Evolutionary conservation across 2,329 filamentous ascomycete species (phyloP), one percentile per base, ranked within the genome.

Genomic region (Trematosphaeria pertusa): DNA sequence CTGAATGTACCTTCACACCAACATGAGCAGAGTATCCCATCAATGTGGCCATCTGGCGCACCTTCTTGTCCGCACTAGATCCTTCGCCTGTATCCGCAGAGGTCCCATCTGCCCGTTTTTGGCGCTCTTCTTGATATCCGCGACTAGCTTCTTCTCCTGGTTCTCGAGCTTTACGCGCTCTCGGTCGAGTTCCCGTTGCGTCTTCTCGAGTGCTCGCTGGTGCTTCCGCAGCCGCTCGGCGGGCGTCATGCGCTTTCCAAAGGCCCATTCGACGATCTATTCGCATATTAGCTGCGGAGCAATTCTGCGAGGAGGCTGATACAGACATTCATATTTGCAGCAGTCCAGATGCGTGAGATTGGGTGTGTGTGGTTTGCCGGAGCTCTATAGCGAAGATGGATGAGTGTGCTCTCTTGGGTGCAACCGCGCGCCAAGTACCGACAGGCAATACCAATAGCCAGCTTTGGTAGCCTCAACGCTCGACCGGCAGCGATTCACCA

Each of bases 91-190:
- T 70, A 99, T 96, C 78, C 96, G 96, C 74, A 93, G 91, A 11
- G 94, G 92, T n/a, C 92, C 93, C 83, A 97, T 94, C 77, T 99
- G 93, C 4, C 91, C 91, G 79, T 94, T 96, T 78, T 99, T 96
- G 43, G 94, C 94, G 66, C 89, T 96, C 78, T 96, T 95, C 80
- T 96, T 97, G 78, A 99, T 99, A 69, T 97, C 93, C 56, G 87
- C 82, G 43, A 97, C 87, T 43, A 99, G 81, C 67, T 96, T 96
- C 85, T 97, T 97, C 79, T 99, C 94, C 72, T 99, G 94, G 69
- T 96, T 96, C 78, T 99, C 94, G 22, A 99, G 81, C 78, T 99
- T 99, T 56, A 92, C 87, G 47, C 94, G 84, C 73, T 97, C 93
- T 54, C 96, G 88, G 69, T 99, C 94, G 42, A 99, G 84, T 73